These are phyloP conservation scores for Liquidambar formosana DNA, from an alignment of 164 flowering plant species.

Conservation along the genomic window DNA sequence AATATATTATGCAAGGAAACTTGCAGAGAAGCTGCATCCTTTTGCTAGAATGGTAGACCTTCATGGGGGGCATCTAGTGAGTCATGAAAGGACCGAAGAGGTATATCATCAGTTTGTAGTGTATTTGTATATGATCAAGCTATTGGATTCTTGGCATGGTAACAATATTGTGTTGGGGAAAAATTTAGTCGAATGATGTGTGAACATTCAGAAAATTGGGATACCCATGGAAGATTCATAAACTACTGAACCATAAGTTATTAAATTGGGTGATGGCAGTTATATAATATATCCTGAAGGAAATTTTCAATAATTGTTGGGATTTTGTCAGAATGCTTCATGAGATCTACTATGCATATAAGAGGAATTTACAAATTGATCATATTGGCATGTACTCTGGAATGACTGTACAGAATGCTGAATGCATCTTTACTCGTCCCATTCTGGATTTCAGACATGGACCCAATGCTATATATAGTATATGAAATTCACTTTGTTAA, in stretches of 20 bases:
- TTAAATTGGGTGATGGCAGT: too few relatives aligned
- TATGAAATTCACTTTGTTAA: too few relatives aligned
- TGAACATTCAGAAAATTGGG: too few relatives aligned
- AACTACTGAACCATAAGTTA: too few relatives aligned
- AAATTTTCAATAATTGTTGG: too few relatives aligned
- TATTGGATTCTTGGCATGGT: not conserved
- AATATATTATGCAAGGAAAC: constrained; percentile 67
- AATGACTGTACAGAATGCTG: not conserved
- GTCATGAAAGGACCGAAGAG: constrained; percentile 91
- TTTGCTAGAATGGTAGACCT: constrained; percentile 85
- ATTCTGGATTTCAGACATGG: not conserved
- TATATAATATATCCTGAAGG: too few relatives aligned
- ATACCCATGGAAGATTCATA: too few relatives aligned
- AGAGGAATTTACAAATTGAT: too few relatives aligned
- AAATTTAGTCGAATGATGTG: too few relatives aligned
- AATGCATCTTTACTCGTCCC: not conserved
- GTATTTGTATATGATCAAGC: not conserved
- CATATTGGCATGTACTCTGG: not conserved
- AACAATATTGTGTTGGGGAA: not conserved
- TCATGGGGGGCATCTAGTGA: constrained; percentile 92
- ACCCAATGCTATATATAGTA: too few relatives aligned
- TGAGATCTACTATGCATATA: too few relatives aligned
- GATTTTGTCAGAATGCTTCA: too few relatives aligned
- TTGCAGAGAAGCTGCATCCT: constrained; percentile 79
- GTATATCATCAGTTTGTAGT: constrained; percentile 30